Base-by-base conservation (phyloP, 2,329 filamentous ascomycete genomes). In the Kalmusia sp. region DNA sequence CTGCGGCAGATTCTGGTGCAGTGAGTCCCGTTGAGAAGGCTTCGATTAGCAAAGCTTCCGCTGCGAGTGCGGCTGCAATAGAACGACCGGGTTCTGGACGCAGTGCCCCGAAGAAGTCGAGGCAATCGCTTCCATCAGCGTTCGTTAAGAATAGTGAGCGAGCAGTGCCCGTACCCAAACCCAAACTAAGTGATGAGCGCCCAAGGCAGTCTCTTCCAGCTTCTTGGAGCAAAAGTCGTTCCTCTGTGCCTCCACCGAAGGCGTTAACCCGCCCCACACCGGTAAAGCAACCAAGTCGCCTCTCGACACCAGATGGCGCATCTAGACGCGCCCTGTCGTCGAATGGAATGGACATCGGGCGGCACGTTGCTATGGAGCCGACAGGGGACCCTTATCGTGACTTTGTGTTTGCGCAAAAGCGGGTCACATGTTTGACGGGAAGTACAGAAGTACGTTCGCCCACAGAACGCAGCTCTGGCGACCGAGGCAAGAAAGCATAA, bases 321-420 rank as follows among this genome's bases (percentile, higher is more conserved):
- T 47, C 34, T 30, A 43, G 31, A 28, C 38, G 15, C 12, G 9
- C 3, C 40, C 49, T n/a, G 33, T 34, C 17, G 9, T 19, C 37
- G 25, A 19, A 25, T 50, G 7, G 27, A 39, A 17, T 30, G 33
- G 28, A 38, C 12, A 27, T 41, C 22, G 19, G 45, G 6, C 9
- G 19, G 11, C 24, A n/a, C 5, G 30, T 39, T 28, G 8, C 52
- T 19, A 40, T 31, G 8, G 30, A 52, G 25, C 38, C 33, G 4
- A 50, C 54, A 1, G 54, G 61, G 25, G 65, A 70, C 21, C 46
- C 45, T 9, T 68, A 52, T 14, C 60, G 61, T 21, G 62, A 69
- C 43, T 70, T 55, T 31, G 19, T 51, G 15, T 58, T 55, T 30
- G 59, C 54, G 2, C 35, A 54, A 11, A 43, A 57, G 33, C 54